Evolutionary conservation across 345 rosid species (phyloP).

Genomic region (Populus simonii): DNA sequence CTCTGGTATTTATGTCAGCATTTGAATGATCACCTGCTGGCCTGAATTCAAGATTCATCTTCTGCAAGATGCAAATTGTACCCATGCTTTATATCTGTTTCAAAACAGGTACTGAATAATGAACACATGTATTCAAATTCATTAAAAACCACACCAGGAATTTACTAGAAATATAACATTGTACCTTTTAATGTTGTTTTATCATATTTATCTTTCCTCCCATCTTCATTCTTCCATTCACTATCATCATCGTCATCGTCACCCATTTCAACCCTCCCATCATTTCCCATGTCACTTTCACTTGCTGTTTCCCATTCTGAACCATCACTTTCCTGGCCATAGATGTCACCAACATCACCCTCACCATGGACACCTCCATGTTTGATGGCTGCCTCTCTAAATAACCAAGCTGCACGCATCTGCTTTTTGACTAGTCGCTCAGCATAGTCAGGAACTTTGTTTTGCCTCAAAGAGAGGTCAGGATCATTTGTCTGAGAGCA

Average conservation of each 20-base stretch:
- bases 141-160: not conserved
- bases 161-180: not conserved
- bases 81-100: slow-evolving; percentile 58
- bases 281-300: slow-evolving; percentile 90
- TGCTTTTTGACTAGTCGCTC: slow-evolving; percentile 95
- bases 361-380: slow-evolving; percentile 83
- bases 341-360: slow-evolving; percentile 59
- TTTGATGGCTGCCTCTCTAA: slow-evolving; percentile 87
- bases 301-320: slow-evolving; percentile 99
- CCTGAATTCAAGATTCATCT: slow-evolving; percentile 44
- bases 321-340: slow-evolving; percentile 76
- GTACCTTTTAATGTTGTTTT: slow-evolving; percentile 30
- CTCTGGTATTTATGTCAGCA: not conserved
- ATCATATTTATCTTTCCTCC: slow-evolving; percentile 33
- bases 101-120: slow-evolving; percentile 18
- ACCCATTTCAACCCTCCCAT: slow-evolving; percentile 70
- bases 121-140: not conserved
- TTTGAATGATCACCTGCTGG: not conserved
- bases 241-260: slow-evolving; percentile 67
- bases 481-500: slow-evolving; percentile 98
- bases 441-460: slow-evolving; percentile 97
- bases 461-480: slow-evolving; percentile 82
- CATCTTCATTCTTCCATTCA: slow-evolving; percentile 61
- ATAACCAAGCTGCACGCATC: slow-evolving; percentile 98
- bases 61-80: slow-evolving; percentile 53